A percentile compares a stretch with the other conserved stretches of the same genome.
phyloP scores from a whole-genome alignment of 352 stramenopile species.

The Phytophthora sp. region DNA sequence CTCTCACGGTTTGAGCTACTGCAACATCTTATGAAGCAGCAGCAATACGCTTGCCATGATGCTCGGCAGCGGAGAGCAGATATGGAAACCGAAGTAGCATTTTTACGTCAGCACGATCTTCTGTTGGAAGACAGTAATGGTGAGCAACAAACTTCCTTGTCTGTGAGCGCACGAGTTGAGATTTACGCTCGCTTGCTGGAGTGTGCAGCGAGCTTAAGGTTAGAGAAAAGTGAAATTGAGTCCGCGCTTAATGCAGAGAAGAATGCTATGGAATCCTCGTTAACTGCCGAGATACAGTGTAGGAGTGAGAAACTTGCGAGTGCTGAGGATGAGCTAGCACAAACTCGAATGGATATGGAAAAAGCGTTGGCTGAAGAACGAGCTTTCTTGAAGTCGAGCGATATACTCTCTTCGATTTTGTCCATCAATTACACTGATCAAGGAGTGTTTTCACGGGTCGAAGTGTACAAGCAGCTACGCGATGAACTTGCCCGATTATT shows the following conservation, averaged over 20 bases:
- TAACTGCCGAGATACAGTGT: constrained; percentile 10
- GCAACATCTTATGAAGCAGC: constrained; percentile 27
- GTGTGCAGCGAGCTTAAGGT: constrained; percentile 1
- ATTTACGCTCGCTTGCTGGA: constrained; percentile 39
- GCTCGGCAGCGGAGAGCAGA: constrained; percentile 16
- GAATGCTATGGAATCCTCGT: neutral
- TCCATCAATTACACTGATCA: neutral
- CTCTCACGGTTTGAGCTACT: constrained; percentile 34
- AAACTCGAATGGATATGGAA: constrained; percentile 14
- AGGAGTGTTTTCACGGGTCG: constrained; percentile 11
- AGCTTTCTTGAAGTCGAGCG: constrained; percentile 15
- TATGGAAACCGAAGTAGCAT: constrained; percentile 9
- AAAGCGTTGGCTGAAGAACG: constrained; percentile 18
- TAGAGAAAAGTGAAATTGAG: constrained; percentile 14
- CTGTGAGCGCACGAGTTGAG: constrained; percentile 17
- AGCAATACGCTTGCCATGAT: constrained; percentile 9
- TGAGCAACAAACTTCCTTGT: neutral
- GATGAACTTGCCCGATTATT: constrained; percentile 20
- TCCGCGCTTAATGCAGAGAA: neutral
- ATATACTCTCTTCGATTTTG: constrained; percentile 16
- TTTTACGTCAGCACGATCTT: constrained; percentile 29
- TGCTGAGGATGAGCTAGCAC: constrained; percentile 19
- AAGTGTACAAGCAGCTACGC: constrained; percentile 23
- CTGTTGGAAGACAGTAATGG: neutral
- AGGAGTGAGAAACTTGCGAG: constrained; percentile 7